These are phyloP conservation scores for Volvariella surrecta DNA, from an alignment of 1,284 basidiomycete species.

Conservation along the genomic window DNA sequence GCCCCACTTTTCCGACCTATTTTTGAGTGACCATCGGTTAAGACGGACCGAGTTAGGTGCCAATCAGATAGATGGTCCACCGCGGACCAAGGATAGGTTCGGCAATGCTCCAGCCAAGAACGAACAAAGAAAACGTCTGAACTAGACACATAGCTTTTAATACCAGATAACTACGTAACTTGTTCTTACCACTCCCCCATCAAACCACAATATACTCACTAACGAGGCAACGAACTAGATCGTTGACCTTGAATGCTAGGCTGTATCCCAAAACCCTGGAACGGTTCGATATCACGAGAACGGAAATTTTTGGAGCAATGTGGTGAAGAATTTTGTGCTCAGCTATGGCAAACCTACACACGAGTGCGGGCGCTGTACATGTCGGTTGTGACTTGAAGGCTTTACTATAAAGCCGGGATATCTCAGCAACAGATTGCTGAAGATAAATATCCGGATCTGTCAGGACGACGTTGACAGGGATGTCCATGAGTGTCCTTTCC, in stretches of 20 bases:
- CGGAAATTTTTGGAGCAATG: constrained; percentile 41
- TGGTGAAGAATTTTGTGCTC: constrained; percentile 46
- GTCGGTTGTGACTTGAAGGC: constrained; percentile 6
- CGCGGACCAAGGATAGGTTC: too few relatives aligned
- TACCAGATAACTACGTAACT: too few relatives aligned
- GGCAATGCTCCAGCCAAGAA: too few relatives aligned
- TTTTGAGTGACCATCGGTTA: too few relatives aligned
- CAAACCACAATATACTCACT: too few relatives aligned
- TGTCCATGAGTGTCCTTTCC: constrained; percentile 45
- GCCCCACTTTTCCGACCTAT: too few relatives aligned
- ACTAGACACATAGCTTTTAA: too few relatives aligned
- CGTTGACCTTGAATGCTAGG: constrained; percentile 42
- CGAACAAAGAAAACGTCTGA: too few relatives aligned
- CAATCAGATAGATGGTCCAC: too few relatives aligned
- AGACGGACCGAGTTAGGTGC: too few relatives aligned
- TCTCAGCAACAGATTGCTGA: constrained; percentile 48
- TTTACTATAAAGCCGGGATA: constrained; percentile 42
- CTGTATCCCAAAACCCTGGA: constrained; percentile 55
- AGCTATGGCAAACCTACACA: constrained; percentile 49
- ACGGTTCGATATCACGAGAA: constrained; percentile 49
- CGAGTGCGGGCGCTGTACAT: constrained; percentile 35
- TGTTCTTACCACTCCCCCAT: too few relatives aligned
- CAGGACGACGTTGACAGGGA: constrained; percentile 52
- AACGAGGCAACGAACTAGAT: constrained; percentile 43
- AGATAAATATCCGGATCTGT: constrained; percentile 37